Evolutionary conservation across 768 basidiomycete genomes (phyloP), one percentile per base, ranked within the genome.

Genomic region (Megacollybia marginata): DNA sequence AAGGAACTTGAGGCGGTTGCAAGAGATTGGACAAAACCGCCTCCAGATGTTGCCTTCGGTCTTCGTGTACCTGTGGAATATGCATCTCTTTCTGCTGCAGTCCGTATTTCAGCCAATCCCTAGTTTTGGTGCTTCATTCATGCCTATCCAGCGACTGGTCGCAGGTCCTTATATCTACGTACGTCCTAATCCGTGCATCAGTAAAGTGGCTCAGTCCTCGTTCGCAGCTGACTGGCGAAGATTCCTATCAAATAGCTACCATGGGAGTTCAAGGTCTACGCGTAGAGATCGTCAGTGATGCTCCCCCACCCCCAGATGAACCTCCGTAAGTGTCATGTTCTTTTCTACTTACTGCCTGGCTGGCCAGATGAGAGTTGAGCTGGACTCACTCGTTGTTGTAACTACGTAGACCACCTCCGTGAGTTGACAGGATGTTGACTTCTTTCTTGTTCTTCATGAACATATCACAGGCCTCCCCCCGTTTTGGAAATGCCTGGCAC

Each of bases 171-270:
- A 86, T 60, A 88, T 92, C 58, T 92, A 88, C 66, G 89, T 88
- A 63, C 46, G 80, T 67, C 33, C 53, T 46, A 28, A 42, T 44
- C 46, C 43, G 40, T 48, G 53, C 55, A 13, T 49, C 47, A 40
- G 31, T 9, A 20, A 44, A 31, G 33, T 33, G 46, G 56, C 48
- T 55, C 51, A 18, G 15, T 34, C 46, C 33, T 46, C 19, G 18
- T 54, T 54, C 38, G 64, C 31, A 42, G 88, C 70, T 92, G 50
- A 88, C 85, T 12, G 78, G 84, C 47, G 88, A 92, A 62, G 90
- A 91, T 58, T 91, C 90, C 7, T 92, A 82, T 63, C 87, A 91
- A 70, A 91, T 92, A 54, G 88, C 90, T n/a, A 78, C 79, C 50
- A 82, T 85, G 75, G 84, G 85, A 48, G 81, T 88, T 10, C 83